A percentile compares a stretch with the other conserved stretches of the same genome.
Evolutionary conservation across 2,329 filamentous ascomycete genomes (phyloP).

Genomic region (Aureobasidium leucospermi): DNA sequence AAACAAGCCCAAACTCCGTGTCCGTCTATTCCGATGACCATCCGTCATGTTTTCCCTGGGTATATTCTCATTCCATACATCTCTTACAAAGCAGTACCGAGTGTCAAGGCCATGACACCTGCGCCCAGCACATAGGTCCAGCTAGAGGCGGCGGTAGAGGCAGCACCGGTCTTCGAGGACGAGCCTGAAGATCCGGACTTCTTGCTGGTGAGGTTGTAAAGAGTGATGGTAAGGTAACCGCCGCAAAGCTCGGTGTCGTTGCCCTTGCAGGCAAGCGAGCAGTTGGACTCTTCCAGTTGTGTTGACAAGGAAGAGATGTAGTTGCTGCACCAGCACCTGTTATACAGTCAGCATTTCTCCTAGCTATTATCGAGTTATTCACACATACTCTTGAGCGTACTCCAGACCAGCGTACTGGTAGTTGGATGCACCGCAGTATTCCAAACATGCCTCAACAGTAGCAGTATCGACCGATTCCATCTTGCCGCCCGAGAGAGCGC

Average conservation of each 20-base stretch:
- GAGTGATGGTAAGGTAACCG: slow-evolving; percentile 35
- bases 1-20: background rate
- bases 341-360: background rate
- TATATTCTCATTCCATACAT: background rate
- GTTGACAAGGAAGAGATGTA: slow-evolving; percentile 41
- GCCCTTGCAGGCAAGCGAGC: slow-evolving; percentile 48
- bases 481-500: slow-evolving; percentile 42
- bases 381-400: slow-evolving; percentile 42
- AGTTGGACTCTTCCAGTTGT: slow-evolving; percentile 42
- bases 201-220: slow-evolving; percentile 24
- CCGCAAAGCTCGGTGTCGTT: slow-evolving; percentile 48
- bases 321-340: slow-evolving; percentile 49
- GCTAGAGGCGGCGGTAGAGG: background rate
- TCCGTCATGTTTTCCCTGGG: background rate
- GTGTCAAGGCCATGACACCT: slow-evolving; percentile 1
- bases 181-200: background rate
- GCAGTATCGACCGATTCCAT: slow-evolving; percentile 35
- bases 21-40: background rate
- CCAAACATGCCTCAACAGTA: slow-evolving; percentile 47
- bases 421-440: slow-evolving; percentile 40
- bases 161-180: background rate
- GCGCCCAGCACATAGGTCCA: background rate
- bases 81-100: slow-evolving; percentile 3
- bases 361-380: background rate
- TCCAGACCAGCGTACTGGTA: slow-evolving; percentile 48